Evolutionary conservation across 208 protist genomes (phyloP), one percentile per base, ranked within the genome.

Genomic region (Trypanosomatidae sp.): DNA sequence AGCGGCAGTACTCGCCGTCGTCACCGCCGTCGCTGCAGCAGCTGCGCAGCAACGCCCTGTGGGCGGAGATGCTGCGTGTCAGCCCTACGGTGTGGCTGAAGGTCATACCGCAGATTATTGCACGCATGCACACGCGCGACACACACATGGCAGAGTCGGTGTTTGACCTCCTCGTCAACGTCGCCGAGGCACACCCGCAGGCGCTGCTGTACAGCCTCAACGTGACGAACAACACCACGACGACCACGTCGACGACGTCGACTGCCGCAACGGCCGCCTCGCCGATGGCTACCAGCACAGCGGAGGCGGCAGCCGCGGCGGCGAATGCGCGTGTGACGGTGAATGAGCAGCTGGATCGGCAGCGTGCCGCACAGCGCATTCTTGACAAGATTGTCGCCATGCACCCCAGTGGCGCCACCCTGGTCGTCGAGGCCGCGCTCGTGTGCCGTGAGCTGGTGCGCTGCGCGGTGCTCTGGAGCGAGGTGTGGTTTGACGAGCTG

Each of bases 91-190:
- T 97, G 26, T 99, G 98, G 98, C 81, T 99, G 3, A 92, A 97
- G 56, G 97, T 99, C n/a, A 96, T 99, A 30, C 98, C 97, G n/a
- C 97, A 99, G 74, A 92, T 99, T 22, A 98, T 99, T 55, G 98
- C 97, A 18, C 87, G 97, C 22, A 92, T 99, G 40, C 88, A 98
- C 60, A 93, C 92, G 15, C 77, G 65, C 22, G 56, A 93, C 18
- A n/a, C 56, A 0, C 52, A 63, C 4, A 85, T 99, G 19, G 66
- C 86, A 0, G 77, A 92, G 45, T 81, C 96, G 10, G 85, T 98
- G 20, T 82, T 97, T 46, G 56, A 92, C 18, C 65, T 99, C 3
- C 71, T 99, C 7, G 54, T 65, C 26, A 61, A 79, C 18, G 83
- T 99, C 54, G 97, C 95, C 18, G 92, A 91, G 49, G 65, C 74